Percentiles rank a stretch among this genome's conserved stretches.
Evolutionary conservation across 768 basidiomycete species (phyloP).

Genomic region (Hydnum rufescens): DNA sequence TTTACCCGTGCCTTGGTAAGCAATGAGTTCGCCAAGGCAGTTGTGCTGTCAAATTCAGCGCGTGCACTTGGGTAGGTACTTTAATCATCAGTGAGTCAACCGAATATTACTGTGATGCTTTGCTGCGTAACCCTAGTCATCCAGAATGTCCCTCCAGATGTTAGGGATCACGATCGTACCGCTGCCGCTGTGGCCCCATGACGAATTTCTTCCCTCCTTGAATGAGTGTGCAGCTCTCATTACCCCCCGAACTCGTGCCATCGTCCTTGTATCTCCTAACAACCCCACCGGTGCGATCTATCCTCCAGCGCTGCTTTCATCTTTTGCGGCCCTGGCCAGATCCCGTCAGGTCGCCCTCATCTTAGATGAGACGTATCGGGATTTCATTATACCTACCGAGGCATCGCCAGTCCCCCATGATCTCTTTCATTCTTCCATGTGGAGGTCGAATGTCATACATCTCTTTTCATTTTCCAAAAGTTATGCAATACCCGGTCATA

Average conservation of each 20-base stretch:
- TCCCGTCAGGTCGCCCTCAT: conserved; percentile 40
- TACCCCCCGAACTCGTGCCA: conserved; percentile 39
- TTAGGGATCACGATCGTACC: conserved; percentile 40
- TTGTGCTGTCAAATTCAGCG: conserved; percentile 1
- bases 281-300: conserved; percentile 66
- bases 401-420: conserved; percentile 28
- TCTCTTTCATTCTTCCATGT: conserved; percentile 31
- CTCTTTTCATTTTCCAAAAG: conserved; percentile 70
- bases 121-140: conserved; percentile 6
- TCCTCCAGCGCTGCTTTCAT: conserved; percentile 30
- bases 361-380: conserved; percentile 79
- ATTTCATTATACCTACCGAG: conserved; percentile 32
- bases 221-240: conserved; percentile 31
- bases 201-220: conserved; percentile 41
- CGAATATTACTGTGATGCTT: not conserved
- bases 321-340: conserved; percentile 40
- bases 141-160: conserved; percentile 49
- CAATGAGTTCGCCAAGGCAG: not conserved
- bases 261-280: conserved; percentile 58
- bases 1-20: conserved; percentile 49
- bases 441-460: conserved; percentile 44
- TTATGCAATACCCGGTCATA: conserved; percentile 63
- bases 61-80: conserved; percentile 27
- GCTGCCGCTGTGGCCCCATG: conserved; percentile 29
- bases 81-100: conserved; percentile 36